A percentile compares a stretch with the other conserved stretches of the same genome.
Conservation (phyloP, 495 filamentous ascomycete species). For the Penicillium longicatenatum region DNA sequence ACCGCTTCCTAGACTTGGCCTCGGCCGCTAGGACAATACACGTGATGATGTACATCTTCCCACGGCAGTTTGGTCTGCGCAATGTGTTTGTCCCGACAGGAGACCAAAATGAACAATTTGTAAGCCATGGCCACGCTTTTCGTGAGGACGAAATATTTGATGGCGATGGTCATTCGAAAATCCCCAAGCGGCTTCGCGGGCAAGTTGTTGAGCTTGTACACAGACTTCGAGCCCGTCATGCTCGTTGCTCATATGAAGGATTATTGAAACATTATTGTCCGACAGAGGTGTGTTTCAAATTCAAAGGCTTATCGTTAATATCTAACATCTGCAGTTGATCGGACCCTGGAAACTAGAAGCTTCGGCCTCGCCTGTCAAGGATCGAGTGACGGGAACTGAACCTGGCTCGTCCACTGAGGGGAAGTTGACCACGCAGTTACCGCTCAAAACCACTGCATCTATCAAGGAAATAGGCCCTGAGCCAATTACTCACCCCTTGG, state of each 20-base stretch:
- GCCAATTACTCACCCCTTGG: not conserved
- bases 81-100: slow-evolving; percentile 82
- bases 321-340: slow-evolving; percentile 20
- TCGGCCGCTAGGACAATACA: slow-evolving; percentile 60
- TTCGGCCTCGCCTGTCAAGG: slow-evolving; percentile 16
- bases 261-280: slow-evolving; percentile 85
- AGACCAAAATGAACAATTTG: slow-evolving; percentile 59
- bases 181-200: slow-evolving; percentile 77
- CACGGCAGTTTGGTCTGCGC: slow-evolving; percentile 83
- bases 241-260: slow-evolving; percentile 72
- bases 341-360: slow-evolving; percentile 34
- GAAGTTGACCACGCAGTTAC: slow-evolving; percentile 35
- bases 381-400: not conserved
- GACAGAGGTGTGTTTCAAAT: slow-evolving; percentile 37
- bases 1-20: slow-evolving; percentile 60
- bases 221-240: slow-evolving; percentile 69
- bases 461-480: not conserved
- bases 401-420: slow-evolving; percentile 23
- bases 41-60: slow-evolving; percentile 91
- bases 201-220: slow-evolving; percentile 56
- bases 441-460: slow-evolving; percentile 3
- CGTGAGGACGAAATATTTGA: slow-evolving; percentile 79
- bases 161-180: not conserved
- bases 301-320: not conserved
- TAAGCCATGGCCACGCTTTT: slow-evolving; percentile 73